Conservation (phyloP, 176 grass and related monocot genomes). For the Guadua angustifolia region DNA sequence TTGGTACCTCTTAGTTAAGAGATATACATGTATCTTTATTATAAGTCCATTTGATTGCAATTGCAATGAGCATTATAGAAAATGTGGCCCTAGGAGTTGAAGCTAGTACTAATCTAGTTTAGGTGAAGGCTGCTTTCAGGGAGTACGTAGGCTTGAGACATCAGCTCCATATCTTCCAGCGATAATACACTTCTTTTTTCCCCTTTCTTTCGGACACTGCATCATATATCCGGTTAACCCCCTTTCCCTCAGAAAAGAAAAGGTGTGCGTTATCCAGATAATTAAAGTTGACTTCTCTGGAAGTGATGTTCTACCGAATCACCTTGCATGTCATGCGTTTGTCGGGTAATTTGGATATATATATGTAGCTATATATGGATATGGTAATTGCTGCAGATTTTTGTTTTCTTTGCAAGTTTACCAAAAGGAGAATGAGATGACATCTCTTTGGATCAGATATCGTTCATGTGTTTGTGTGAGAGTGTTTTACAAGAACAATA, state of each 20-base stretch:
- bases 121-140: conserved; percentile 54
- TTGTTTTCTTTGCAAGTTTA: neutral
- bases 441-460: neutral
- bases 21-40: neutral
- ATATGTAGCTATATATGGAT: neutral
- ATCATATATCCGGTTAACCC: conserved; percentile 30
- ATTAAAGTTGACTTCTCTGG: conserved; percentile 52
- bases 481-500: neutral
- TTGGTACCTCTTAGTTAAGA: neutral
- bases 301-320: conserved; percentile 49
- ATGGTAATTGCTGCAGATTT: conserved; percentile 25
- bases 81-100: conserved; percentile 34
- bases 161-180: conserved; percentile 41
- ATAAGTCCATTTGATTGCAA: neutral
- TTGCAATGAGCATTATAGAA: conserved; percentile 18
- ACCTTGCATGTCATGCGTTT: conserved; percentile 30
- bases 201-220: neutral
- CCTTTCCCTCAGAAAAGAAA: conserved; percentile 16
- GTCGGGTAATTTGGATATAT: neutral
- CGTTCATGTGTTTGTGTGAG: neutral
- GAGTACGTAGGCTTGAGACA: conserved; percentile 53
- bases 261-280: conserved; percentile 42
- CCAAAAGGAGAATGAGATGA: neutral
- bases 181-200: conserved; percentile 3
- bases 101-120: conserved; percentile 37